Conservation (phyloP, 2,329 filamentous ascomycete genomes). For the Xylariaceae sp. region DNA sequence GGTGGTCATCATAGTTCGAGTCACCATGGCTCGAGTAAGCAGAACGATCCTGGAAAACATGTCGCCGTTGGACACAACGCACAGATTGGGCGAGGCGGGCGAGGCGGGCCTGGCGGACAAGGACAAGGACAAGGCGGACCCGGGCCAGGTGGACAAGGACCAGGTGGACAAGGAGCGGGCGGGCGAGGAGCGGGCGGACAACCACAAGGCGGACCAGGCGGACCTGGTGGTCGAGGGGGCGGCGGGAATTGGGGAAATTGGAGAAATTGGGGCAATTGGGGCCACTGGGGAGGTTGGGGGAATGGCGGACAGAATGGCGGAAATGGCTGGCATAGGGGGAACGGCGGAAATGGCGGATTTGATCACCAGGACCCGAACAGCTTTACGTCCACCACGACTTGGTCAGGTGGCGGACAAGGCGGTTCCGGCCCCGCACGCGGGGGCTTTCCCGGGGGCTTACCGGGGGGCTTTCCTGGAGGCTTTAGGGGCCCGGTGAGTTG, state of each 20-base stretch:
- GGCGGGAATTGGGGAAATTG: neutral
- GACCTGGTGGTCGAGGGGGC: neutral
- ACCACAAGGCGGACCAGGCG: neutral
- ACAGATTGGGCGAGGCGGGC: neutral
- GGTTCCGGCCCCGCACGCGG: neutral
- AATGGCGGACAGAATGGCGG: neutral
- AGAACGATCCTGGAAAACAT: neutral
- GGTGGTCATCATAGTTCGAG: neutral
- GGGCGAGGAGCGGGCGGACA: no score
- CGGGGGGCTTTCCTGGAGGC: neutral
- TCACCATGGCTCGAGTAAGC: neutral
- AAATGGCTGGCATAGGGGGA: neutral
- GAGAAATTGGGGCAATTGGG: neutral
- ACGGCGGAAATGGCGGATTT: neutral
- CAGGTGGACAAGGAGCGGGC: no score
- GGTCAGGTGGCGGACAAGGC: no score
- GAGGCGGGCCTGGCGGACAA: neutral
- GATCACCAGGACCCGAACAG: neutral
- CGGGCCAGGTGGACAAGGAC: no score
- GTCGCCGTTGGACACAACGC: neutral
- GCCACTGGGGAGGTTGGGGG: neutral
- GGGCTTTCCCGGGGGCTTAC: neutral
- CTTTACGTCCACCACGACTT: no score
- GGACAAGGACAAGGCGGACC: neutral
- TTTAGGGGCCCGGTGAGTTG: slow-evolving; percentile 9